phyloP scores from a whole-genome alignment of 495 filamentous ascomycete species.

The Xylaria venustula region DNA sequence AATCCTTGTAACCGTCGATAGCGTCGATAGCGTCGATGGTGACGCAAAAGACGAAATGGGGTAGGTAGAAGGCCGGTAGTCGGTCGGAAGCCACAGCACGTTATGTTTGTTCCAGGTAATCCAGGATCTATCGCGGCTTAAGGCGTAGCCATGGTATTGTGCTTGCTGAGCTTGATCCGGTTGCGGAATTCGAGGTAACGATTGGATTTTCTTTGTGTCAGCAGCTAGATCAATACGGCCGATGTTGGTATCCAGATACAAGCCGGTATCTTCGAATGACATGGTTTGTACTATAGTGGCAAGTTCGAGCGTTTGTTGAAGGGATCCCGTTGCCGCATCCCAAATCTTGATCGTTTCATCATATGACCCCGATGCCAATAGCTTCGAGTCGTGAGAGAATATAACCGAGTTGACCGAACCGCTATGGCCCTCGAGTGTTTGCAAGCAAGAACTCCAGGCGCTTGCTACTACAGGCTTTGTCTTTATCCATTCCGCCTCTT shows the following conservation, averaged over 20 bases:
- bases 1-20: not conserved
- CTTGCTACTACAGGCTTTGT: not conserved
- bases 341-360: not conserved
- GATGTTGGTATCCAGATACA: not conserved
- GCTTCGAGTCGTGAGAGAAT: not conserved
- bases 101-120: slow-evolving; percentile 6
- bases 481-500: not conserved
- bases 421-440: not conserved
- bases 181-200: not conserved
- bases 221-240: slow-evolving; percentile 3
- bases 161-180: not conserved
- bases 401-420: not conserved
- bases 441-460: not conserved
- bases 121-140: slow-evolving; percentile 3
- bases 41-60: not conserved
- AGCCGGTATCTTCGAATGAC: not conserved
- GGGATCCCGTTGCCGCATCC: not conserved
- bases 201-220: not conserved
- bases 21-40: not conserved
- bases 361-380: not conserved
- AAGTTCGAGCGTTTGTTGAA: not conserved
- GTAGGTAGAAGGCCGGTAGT: not conserved
- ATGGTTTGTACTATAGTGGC: not conserved
- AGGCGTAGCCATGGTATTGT: not conserved
- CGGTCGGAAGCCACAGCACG: slow-evolving; percentile 1